Evolutionary conservation across 306 rosid genomes (phyloP).

Genomic region (Purshia tridentata): DNA sequence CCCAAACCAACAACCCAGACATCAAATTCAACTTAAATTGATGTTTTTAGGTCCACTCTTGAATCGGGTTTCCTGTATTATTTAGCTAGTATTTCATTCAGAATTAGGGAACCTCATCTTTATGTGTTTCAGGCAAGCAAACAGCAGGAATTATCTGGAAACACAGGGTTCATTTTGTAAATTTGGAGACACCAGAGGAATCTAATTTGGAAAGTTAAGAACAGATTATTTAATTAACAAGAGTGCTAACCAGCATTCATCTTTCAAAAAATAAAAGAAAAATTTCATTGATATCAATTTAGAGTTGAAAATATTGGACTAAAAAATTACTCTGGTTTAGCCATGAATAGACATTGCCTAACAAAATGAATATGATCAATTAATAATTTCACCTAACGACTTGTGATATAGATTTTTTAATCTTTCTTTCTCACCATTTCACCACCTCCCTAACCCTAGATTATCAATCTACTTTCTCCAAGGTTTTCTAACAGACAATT

Average conservation of each 20-base stretch:
- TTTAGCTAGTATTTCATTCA: background rate
- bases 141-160: background rate
- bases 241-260: no score
- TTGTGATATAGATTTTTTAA: no score
- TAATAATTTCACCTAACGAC: no score
- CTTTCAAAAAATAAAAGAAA: no score
- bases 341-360: no score
- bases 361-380: no score
- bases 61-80: background rate
- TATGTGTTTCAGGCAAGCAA: background rate
- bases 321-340: no score
- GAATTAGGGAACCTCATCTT: background rate
- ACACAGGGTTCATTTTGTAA: background rate
- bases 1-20: slow-evolving; percentile 17
- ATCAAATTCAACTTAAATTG: background rate
- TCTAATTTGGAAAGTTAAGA: background rate
- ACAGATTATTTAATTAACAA: no score
- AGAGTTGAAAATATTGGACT: no score
- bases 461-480: background rate
- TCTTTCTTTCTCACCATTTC: background rate
- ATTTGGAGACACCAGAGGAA: background rate
- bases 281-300: no score
- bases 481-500: background rate
- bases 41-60: background rate
- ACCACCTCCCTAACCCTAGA: background rate